Evolutionary conservation across 2,329 filamentous ascomycete species (phyloP).

Genomic region (Xylariaceae sp.): DNA sequence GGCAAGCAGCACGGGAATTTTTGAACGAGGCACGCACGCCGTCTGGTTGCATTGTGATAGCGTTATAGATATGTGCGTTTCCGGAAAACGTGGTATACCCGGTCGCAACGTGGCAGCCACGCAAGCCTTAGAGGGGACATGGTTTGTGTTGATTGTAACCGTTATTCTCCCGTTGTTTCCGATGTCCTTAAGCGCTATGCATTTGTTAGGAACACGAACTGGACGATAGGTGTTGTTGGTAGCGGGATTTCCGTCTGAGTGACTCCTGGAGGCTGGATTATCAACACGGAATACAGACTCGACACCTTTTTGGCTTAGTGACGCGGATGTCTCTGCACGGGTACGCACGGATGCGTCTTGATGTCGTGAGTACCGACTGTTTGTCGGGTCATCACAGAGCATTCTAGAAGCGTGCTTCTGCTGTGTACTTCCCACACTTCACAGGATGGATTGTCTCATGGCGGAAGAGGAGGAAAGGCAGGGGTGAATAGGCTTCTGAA

Average conservation of each 20-base stretch:
- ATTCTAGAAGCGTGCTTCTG: not conserved
- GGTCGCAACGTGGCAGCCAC: not conserved
- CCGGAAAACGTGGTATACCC: too few relatives aligned
- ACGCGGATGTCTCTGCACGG: slow-evolving; percentile 1
- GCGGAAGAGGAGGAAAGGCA: not conserved
- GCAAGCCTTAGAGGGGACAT: not conserved
- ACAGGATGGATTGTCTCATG: not conserved
- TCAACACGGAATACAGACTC: not conserved
- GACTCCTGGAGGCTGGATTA: not conserved
- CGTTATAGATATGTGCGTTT: too few relatives aligned
- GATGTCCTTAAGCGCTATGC: too few relatives aligned
- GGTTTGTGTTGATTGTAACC: not conserved
- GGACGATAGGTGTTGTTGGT: not conserved
- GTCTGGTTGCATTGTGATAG: too few relatives aligned
- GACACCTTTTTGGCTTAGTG: not conserved
- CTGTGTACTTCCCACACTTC: not conserved
- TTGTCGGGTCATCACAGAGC: not conserved
- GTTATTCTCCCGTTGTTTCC: not conserved
- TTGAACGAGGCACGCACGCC: too few relatives aligned
- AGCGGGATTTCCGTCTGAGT: not conserved
- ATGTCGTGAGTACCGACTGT: not conserved
- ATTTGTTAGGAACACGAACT: not conserved
- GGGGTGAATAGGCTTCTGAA: not conserved
- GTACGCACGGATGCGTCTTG: too few relatives aligned
- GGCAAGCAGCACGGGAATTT: too few relatives aligned